A percentile compares a stretch with the other conserved stretches of the same genome.
Conservation (phyloP, 306 rosid genomes). For the Casuarina equisetifolia region DNA sequence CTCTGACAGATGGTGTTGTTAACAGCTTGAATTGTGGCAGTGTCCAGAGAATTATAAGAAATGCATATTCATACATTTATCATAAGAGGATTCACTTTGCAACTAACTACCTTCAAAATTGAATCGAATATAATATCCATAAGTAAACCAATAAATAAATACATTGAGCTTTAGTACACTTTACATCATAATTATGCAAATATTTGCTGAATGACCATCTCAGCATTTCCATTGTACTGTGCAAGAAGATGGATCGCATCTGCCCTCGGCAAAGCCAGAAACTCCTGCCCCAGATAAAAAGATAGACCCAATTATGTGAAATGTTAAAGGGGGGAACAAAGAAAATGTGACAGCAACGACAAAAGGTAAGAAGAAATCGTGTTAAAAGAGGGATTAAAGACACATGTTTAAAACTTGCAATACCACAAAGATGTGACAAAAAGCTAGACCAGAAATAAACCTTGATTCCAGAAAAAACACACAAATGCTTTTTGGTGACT, state of each 20-base stretch:
- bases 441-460: background rate
- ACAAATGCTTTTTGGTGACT: background rate
- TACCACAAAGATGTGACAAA: background rate
- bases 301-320: constrained; percentile 4
- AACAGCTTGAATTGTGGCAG: background rate
- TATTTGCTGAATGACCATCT: constrained; percentile 92
- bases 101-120: constrained; percentile 34
- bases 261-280: constrained; percentile 94
- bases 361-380: background rate
- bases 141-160: constrained; percentile 25
- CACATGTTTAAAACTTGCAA: background rate
- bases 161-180: constrained; percentile 14
- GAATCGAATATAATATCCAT: constrained; percentile 53
- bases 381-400: background rate
- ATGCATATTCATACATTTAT: background rate
- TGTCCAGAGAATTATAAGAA: constrained; percentile 18
- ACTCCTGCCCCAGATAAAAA: constrained; percentile 63
- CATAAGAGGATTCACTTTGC: constrained; percentile 22
- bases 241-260: constrained; percentile 97
- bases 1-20: background rate
- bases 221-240: constrained; percentile 93
- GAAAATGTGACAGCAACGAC: background rate
- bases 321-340: background rate
- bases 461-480: background rate
- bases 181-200: constrained; percentile 50